phyloP scores from a whole-genome alignment of 164 flowering plant species.

The Chimonanthus salicifolius region DNA sequence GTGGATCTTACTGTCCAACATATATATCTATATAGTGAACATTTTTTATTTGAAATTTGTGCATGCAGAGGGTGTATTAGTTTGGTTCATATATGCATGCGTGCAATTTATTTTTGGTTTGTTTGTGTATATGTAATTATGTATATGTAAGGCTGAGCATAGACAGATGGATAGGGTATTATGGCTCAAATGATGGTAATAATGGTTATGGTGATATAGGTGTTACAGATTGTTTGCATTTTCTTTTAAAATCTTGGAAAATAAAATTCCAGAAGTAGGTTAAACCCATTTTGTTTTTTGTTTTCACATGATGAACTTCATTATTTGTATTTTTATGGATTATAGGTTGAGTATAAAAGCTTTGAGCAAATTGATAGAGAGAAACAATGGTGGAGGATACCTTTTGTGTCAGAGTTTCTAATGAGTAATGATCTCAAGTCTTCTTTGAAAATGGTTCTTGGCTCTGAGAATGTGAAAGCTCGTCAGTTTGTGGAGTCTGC shows the following conservation, averaged over 20 bases:
- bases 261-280: neutral
- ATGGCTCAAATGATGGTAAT: no score
- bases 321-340: slow-evolving; percentile 9
- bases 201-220: no score
- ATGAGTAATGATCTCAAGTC: slow-evolving; percentile 46
- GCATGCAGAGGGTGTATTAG: no score
- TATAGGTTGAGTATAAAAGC: slow-evolving; percentile 69
- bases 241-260: neutral
- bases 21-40: no score
- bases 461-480: slow-evolving; percentile 76
- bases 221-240: neutral
- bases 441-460: slow-evolving; percentile 51
- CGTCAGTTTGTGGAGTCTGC: slow-evolving; percentile 86
- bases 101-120: no score
- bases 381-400: slow-evolving; percentile 62
- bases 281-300: neutral
- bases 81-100: no score
- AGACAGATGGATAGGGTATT: no score
- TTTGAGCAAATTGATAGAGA: slow-evolving; percentile 69
- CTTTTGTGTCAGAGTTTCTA: slow-evolving; percentile 69
- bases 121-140: no score
- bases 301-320: neutral
- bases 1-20: no score
- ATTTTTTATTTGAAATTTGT: no score
- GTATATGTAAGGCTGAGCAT: no score